Conservation (phyloP, 441 rosid genomes). For the Lepidium campestre region DNA sequence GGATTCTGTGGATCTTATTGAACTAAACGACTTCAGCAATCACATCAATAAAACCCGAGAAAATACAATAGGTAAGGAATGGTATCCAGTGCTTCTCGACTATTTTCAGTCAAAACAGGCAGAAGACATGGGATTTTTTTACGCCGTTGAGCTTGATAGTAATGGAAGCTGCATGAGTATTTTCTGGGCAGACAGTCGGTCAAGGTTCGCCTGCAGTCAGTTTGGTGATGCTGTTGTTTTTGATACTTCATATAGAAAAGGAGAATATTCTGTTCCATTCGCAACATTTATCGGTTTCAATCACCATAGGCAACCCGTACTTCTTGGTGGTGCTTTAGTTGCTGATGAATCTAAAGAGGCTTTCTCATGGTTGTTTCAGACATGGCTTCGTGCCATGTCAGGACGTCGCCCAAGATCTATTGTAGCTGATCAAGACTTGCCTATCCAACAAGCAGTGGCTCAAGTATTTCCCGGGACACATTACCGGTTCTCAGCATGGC, state of each 20-base stretch:
- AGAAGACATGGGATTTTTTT: conserved; percentile 72
- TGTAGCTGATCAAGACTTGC: conserved; percentile 73
- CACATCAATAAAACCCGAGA: conserved; percentile 30
- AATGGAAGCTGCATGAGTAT: conserved; percentile 53
- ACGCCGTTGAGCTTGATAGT: conserved; percentile 54
- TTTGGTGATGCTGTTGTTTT: conserved; percentile 71
- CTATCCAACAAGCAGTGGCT: conserved; percentile 61
- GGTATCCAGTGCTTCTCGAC: conserved; percentile 63
- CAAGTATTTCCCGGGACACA: conserved; percentile 67
- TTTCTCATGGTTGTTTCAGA: conserved; percentile 72
- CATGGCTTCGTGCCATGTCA: conserved; percentile 78
- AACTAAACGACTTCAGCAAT: conserved; percentile 29
- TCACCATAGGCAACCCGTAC: conserved; percentile 82
- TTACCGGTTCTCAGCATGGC: conserved; percentile 75
- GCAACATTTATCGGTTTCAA: conserved; percentile 74
- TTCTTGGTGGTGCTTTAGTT: conserved; percentile 75
- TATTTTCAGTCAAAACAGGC: conserved; percentile 74
- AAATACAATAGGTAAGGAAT: conserved; percentile 63
- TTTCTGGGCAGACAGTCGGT: conserved; percentile 86
- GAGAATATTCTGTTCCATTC: conserved; percentile 59
- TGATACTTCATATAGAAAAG: conserved; percentile 68
- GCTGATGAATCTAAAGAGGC: conserved; percentile 64
- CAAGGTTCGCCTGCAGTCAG: conserved; percentile 77
- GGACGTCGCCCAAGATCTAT: conserved; percentile 63
- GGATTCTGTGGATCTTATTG: conserved; percentile 40